Evolutionary conservation across 805 yeast genomes (phyloP).

Genomic region (Ogataea corticis): DNA sequence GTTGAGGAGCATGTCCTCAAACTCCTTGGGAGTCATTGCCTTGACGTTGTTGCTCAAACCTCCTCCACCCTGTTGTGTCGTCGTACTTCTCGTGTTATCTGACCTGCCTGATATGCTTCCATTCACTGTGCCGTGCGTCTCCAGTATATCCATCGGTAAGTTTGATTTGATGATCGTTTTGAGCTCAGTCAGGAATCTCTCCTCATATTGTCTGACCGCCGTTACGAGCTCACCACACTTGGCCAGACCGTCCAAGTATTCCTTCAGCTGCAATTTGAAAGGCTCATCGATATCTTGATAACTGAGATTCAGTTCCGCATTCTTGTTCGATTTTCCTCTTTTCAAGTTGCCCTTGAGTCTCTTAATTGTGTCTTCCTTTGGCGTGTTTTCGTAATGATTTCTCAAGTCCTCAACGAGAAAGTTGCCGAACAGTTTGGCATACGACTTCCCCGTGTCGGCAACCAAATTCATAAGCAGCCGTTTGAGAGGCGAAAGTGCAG

Average conservation of each 20-base stretch:
- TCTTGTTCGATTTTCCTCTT: constrained; percentile 12
- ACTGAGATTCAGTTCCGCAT: background rate
- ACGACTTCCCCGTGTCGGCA: constrained; percentile 68
- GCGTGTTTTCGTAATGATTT: constrained; percentile 49
- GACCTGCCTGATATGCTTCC: constrained; percentile 29
- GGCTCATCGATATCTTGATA: constrained; percentile 25
- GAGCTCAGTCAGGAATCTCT: constrained; percentile 64
- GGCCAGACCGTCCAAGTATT: constrained; percentile 54
- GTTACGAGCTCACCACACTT: constrained; percentile 60
- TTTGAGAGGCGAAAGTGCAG: constrained; percentile 51
- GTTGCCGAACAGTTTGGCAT: constrained; percentile 56
- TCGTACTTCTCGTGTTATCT: constrained; percentile 28
- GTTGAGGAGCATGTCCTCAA: constrained; percentile 64
- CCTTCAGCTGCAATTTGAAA: constrained; percentile 45
- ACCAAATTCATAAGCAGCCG: constrained; percentile 56
- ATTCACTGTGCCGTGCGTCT: constrained; percentile 9
- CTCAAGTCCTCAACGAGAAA: constrained; percentile 62
- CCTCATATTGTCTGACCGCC: constrained; percentile 68
- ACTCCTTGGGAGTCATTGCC: constrained; percentile 70
- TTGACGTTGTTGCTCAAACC: constrained; percentile 47
- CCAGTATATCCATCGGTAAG: constrained; percentile 52
- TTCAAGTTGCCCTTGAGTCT: constrained; percentile 39
- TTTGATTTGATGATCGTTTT: constrained; percentile 67
- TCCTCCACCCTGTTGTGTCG: constrained; percentile 28
- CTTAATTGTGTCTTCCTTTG: constrained; percentile 48